A percentile compares a stretch with the other conserved stretches of the same genome.
Conservation (phyloP, 208 protist genomes). For the Acanthamoeba healyi region DNA sequence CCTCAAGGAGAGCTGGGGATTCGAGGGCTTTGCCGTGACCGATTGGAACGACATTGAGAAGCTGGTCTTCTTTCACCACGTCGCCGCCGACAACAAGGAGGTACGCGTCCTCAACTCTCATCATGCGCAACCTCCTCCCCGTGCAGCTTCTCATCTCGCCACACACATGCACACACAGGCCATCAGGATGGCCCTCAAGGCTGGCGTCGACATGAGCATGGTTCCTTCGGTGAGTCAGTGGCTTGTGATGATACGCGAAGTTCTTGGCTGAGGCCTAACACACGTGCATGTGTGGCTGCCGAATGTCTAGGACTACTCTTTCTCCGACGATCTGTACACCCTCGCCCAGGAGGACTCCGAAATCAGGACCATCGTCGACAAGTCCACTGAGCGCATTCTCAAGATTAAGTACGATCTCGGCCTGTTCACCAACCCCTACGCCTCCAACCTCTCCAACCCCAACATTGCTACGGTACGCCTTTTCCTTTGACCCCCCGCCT, state of each 20-base stretch:
- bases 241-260: background rate
- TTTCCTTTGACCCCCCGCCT: too few relatives aligned
- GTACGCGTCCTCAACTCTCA: slow-evolving; percentile 38
- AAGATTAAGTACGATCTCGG: slow-evolving; percentile 79
- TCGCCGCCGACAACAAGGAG: slow-evolving; percentile 61
- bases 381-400: slow-evolving; percentile 73
- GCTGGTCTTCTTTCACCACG: slow-evolving; percentile 78
- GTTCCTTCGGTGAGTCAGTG: slow-evolving; percentile 74
- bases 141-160: background rate
- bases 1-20: slow-evolving; percentile 74
- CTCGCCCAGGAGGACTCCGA: slow-evolving; percentile 11
- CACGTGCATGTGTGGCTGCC: too few relatives aligned
- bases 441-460: slow-evolving; percentile 71
- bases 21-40: slow-evolving; percentile 82
- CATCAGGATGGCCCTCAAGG: slow-evolving; percentile 77
- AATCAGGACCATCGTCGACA: slow-evolving; percentile 1
- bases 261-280: too few relatives aligned
- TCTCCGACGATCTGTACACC: slow-evolving; percentile 45
- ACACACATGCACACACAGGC: slow-evolving; percentile 3
- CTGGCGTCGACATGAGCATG: slow-evolving; percentile 84
- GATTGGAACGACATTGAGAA: slow-evolving; percentile 83
- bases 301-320: slow-evolving; percentile 37
- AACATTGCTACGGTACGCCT: slow-evolving; percentile 61
- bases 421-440: slow-evolving; percentile 78
- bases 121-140: background rate